phyloP scores from a whole-genome alignment of 257 asterid genomes.

The Cruciata laevipes region DNA sequence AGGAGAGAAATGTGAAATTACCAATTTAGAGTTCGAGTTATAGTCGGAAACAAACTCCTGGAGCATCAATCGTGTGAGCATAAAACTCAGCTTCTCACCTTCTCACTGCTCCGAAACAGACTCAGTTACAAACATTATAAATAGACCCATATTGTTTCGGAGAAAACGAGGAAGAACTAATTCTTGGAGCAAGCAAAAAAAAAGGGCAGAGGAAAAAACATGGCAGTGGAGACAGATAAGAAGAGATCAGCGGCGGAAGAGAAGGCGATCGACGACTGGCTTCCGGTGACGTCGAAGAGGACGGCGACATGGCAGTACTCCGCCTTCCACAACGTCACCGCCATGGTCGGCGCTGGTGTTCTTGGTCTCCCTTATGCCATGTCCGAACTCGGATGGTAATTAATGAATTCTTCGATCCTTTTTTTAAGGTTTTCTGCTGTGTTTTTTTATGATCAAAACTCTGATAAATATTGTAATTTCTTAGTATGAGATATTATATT shows the following conservation, averaged over 20 bases:
- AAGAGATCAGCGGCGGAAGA: not conserved
- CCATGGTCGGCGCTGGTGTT: conserved; percentile 53
- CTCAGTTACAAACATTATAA: not conserved
- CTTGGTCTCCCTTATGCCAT: conserved; percentile 55
- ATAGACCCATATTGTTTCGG: not conserved
- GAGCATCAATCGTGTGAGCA: not conserved
- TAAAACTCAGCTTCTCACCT: not conserved
- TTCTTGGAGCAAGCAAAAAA: not conserved
- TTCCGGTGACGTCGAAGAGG: conserved; percentile 38
- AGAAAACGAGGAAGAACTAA: not conserved
- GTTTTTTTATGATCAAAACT: too few species aligned
- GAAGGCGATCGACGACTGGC: conserved; percentile 35
- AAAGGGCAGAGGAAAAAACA: not conserved
- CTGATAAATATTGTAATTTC: too few species aligned
- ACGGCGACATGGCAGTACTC: conserved; percentile 41
- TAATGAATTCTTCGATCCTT: conserved; percentile 1
- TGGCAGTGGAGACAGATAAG: not conserved
- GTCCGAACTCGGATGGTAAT: conserved; percentile 56
- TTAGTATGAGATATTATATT: too few species aligned
- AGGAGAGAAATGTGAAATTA: not conserved
- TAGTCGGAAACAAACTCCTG: conserved; percentile 5
- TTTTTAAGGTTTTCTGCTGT: too few species aligned
- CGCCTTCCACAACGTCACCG: conserved; percentile 51
- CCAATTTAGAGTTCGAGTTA: not conserved
- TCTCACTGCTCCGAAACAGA: not conserved